Evolutionary conservation across 2,329 filamentous ascomycete genomes (phyloP), one percentile per base, ranked within the genome.

Genomic region (Phialemoniopsis sp.): DNA sequence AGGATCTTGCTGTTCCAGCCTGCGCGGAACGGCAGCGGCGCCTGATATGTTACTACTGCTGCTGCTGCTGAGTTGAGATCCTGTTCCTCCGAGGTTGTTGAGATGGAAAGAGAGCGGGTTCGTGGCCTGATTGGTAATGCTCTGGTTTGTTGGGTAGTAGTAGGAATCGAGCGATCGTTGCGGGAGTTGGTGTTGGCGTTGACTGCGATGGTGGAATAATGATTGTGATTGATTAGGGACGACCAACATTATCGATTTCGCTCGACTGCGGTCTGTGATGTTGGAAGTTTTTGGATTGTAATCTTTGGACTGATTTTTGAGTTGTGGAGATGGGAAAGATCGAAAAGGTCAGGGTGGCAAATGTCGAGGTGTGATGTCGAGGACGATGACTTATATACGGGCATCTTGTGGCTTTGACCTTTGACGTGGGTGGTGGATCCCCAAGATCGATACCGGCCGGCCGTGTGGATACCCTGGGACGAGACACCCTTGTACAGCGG

Each of bases 21-120:
- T 38, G 13, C 52, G 42, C 46, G 56, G 48, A 26, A 46, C 42
- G 34, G 42, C 41, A 29, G 53, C 52, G 18, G 57, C 21, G 21
- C 21, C 52, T n/a, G 59, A 54, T 29, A 60, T 46, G 46, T 28
- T 54, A 51, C 15, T 63, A 51, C 14, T 59, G 53, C 40, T 58
- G 47, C 29, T 58, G 51, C 33, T 50, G 48, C 32, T 49, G 46
- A n/a, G n/a, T n/a, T n/a, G n/a, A n/a, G n/a, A n/a, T n/a, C n/a
- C n/a, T n/a, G n/a, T n/a, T n/a, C n/a, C n/a, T n/a, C n/a, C n/a
- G n/a, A n/a, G n/a, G n/a, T n/a, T n/a, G n/a, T n/a, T n/a, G n/a
- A n/a, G n/a, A n/a, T 51, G 46, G 18, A 35, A 49, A 43, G 21
- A 10, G 10, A 26, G 21, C 21, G 21, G 43, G 39, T 29, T 42